Base-by-base conservation (phyloP, 148 eudicot genomes). In the Fagopyrum homotropicum region DNA sequence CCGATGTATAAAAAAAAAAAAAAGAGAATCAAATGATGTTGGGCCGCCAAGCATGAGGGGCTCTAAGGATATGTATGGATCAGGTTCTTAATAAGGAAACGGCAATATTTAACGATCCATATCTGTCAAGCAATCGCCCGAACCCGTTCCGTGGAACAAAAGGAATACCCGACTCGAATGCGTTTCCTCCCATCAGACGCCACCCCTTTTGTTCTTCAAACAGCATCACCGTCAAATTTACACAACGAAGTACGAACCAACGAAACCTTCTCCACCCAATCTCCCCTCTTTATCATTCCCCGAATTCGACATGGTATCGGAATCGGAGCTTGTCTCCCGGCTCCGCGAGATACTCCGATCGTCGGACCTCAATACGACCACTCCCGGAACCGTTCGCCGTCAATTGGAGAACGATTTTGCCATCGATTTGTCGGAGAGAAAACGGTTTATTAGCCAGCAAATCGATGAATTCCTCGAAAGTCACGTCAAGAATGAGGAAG, bases 281-380 rank as follows among this genome's bases (percentile, higher is more conserved):
- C 8, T 59, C 12, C 40, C 47, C 74, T 22, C 26, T 22, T 22
- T 22, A 22, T 22, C 26, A 22, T 19, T 16, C 17, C 30, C 72
- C 60, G 61, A 45, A 45, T 22, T 71, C 73, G 52, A 73, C 73
- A 88, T 85, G 89, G 87, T 81, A 19, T 73, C 83, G n/a, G 91
- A 86, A 15, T 60, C 82, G 73, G 89, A 82, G 50, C 80, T 88
- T 0, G 76, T 83, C 1, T 16, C 30, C 11, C 82, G 87, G 60
- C 82, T 88, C 69, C 88, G 80, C 3, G 84, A 84, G 71, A 82
- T 88, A 16, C 72, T 88, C 16, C 74, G 71, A 10, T 69, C 83
- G 14, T 82, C 89, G 46, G 91, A 88, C 82, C 82, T 88, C 26
- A 66, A 88, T 46, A 83, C 86, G 45, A 81, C 91, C 71, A 81